Evolutionary conservation across 257 asterid species (phyloP).

Genomic region (Osmanthus fragrans): DNA sequence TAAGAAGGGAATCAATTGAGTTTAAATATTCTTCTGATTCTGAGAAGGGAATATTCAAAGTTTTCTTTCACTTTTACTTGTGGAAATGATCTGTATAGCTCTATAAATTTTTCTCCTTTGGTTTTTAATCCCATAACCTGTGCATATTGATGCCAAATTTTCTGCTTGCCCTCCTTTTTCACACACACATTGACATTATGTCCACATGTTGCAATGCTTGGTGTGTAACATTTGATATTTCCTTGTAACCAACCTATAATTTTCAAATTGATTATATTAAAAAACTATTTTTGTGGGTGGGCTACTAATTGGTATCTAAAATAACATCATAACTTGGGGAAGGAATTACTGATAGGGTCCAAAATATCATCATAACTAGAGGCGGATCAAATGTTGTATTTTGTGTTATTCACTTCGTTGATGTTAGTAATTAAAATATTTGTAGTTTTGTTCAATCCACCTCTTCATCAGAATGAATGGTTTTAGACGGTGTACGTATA

Average conservation of each 20-base stretch:
- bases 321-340: not conserved
- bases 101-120: not conserved
- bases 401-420: not conserved
- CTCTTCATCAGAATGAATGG: too few relatives aligned
- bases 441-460: not conserved
- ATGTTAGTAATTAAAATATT: not conserved
- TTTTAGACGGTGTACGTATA: too few relatives aligned
- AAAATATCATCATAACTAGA: not conserved
- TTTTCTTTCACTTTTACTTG: not conserved
- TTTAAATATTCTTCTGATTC: not conserved
- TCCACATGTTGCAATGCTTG: not conserved
- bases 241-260: not conserved
- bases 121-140: not conserved
- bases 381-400: not conserved
- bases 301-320: not conserved
- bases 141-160: not conserved
- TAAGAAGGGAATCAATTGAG: not conserved
- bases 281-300: too few relatives aligned
- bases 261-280: not conserved
- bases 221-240: not conserved
- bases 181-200: not conserved
- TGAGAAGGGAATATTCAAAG: not conserved
- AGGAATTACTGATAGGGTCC: not conserved
- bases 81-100: not conserved
- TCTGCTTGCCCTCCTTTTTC: not conserved